Percentiles rank a stretch among this genome's conserved stretches.
Conservation (phyloP, 345 rosid genomes). For the Hibiscus mutabilis region DNA sequence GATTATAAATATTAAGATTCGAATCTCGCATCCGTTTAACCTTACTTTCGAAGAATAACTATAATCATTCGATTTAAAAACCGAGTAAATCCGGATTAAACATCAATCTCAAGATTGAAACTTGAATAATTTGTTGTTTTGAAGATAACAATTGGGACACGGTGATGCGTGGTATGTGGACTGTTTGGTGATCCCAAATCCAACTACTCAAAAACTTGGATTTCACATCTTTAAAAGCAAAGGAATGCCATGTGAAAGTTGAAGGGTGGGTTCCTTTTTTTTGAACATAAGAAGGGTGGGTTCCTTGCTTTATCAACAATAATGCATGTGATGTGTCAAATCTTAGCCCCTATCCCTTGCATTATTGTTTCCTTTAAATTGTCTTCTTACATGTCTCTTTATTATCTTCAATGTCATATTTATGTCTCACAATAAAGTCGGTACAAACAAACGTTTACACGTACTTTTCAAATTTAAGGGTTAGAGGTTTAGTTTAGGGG, state of each 20-base stretch:
- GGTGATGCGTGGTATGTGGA: conserved; percentile 11
- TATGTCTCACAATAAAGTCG: no score
- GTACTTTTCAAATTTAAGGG: no score
- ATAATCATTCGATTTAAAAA: no score
- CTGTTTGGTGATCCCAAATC: conserved; percentile 12
- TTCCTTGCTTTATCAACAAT: conserved; percentile 25
- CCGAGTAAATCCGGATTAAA: no score
- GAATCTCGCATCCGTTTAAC: no score
- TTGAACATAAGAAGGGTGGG: conserved; percentile 23
- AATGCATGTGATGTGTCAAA: conserved; percentile 32
- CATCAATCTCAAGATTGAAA: background rate
- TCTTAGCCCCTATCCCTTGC: conserved; percentile 13
- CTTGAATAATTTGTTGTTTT: conserved; percentile 2
- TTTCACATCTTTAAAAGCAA: conserved; percentile 22
- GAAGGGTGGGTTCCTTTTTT: conserved; percentile 23
- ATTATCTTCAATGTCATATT: conserved; percentile 13
- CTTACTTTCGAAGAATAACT: no score
- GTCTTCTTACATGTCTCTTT: conserved; percentile 19
- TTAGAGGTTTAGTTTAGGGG: no score
- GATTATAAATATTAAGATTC: no score
- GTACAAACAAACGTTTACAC: no score
- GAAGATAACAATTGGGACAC: conserved; percentile 1
- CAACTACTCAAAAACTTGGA: conserved; percentile 6
- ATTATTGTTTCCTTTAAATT: background rate
- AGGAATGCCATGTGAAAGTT: conserved; percentile 31